Evolutionary conservation across 768 basidiomycete species (phyloP).

Genomic region (Hirschioporus abietinus): DNA sequence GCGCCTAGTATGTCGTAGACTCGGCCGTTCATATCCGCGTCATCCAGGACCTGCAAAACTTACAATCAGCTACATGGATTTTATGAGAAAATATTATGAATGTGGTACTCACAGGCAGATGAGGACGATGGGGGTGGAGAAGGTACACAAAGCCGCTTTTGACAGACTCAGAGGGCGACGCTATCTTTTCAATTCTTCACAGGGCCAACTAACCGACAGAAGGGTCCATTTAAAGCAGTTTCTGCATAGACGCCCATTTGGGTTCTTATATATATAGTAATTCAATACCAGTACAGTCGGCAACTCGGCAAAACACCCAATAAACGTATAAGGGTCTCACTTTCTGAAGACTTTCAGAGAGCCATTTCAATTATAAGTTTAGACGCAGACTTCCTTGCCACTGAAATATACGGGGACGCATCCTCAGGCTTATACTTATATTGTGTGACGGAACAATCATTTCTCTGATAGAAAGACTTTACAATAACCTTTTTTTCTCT

Average conservation of each 20-base stretch:
- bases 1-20: neutral
- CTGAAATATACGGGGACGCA: too few relatives aligned
- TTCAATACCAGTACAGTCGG: too few relatives aligned
- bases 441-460: too few relatives aligned
- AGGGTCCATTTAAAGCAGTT: neutral
- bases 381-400: too few relatives aligned
- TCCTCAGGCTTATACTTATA: too few relatives aligned
- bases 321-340: neutral
- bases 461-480: too few relatives aligned
- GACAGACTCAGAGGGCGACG: neutral
- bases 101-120: neutral
- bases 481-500: too few relatives aligned
- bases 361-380: too few relatives aligned
- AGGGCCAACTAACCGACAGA: neutral
- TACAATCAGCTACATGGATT: neutral
- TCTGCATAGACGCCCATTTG: neutral
- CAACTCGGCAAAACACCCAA: neutral
- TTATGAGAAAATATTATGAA: neutral
- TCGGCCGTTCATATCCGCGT: slow-evolving; percentile 2
- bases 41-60: neutral
- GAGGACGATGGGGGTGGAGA: neutral
- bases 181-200: neutral
- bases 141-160: neutral
- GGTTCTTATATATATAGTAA: neutral
- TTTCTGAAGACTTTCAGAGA: too few relatives aligned